Conservation (phyloP, 2,329 filamentous ascomycete species). For the Sphaerostilbella broomeana region DNA sequence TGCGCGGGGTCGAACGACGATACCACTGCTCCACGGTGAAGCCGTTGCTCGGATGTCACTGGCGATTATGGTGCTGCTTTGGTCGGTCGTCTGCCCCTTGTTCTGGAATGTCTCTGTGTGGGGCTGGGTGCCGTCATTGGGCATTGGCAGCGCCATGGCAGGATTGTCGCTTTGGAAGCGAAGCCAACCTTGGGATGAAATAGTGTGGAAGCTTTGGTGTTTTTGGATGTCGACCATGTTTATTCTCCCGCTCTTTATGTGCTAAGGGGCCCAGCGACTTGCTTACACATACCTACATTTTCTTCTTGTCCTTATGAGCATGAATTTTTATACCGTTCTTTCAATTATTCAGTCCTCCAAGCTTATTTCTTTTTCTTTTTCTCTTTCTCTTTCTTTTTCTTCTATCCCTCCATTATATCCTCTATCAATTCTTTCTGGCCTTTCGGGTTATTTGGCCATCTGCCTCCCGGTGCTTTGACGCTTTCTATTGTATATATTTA, state of each 20-base stretch:
- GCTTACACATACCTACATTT: neutral
- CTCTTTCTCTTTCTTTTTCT: too few relatives aligned
- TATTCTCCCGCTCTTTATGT: too few relatives aligned
- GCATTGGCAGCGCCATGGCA: slow-evolving; percentile 7
- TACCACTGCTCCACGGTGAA: slow-evolving; percentile 22
- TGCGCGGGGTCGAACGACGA: slow-evolving; percentile 19
- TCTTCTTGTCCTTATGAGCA: neutral
- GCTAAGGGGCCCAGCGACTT: too few relatives aligned
- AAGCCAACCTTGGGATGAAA: slow-evolving; percentile 14
- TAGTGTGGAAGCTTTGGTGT: slow-evolving; percentile 20
- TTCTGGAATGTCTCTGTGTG: slow-evolving; percentile 4
- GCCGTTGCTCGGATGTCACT: slow-evolving; percentile 9
- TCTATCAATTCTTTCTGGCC: too few relatives aligned
- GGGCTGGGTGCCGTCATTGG: neutral
- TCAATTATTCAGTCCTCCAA: too few relatives aligned
- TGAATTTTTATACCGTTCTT: too few relatives aligned
- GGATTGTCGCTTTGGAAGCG: slow-evolving; percentile 10
- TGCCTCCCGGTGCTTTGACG: too few relatives aligned
- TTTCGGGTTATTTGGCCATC: too few relatives aligned
- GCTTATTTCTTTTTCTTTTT: too few relatives aligned
- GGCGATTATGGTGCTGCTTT: slow-evolving; percentile 13
- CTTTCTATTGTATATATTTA: too few relatives aligned
- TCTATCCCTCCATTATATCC: too few relatives aligned
- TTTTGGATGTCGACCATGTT: slow-evolving; percentile 18
- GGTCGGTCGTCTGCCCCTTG: slow-evolving; percentile 10